A percentile compares a stretch with the other conserved stretches of the same genome.
Evolutionary conservation across 176 grass and related monocot genomes (phyloP).

Genomic region (Elaeis guineensis): DNA sequence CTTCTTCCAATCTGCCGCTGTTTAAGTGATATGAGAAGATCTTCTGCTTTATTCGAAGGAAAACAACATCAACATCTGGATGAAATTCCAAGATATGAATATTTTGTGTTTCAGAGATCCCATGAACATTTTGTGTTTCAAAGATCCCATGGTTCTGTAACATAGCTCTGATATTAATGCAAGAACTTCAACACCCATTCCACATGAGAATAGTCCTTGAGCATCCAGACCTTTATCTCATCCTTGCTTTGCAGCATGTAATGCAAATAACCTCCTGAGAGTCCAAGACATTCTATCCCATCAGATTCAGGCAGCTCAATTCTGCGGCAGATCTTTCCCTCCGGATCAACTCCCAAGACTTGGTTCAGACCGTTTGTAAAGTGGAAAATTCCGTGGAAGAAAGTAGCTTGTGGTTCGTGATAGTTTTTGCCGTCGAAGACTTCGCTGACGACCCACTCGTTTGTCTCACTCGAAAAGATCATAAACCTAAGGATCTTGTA

Average conservation of each 20-base stretch:
- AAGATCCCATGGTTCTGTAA: neutral
- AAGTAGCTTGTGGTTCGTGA: neutral
- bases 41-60: slow-evolving; percentile 16
- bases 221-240: slow-evolving; percentile 15
- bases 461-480: slow-evolving; percentile 9
- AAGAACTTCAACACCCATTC: slow-evolving; percentile 8
- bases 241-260: neutral
- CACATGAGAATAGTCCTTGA: neutral
- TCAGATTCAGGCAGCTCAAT: neutral
- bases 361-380: slow-evolving; percentile 10
- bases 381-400: slow-evolving; percentile 11
- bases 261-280: slow-evolving; percentile 12
- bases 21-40: slow-evolving; percentile 15
- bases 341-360: neutral
- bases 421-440: neutral
- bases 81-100: slow-evolving; percentile 5
- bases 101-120: no score
- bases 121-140: neutral
- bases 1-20: slow-evolving; percentile 1
- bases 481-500: neutral
- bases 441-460: neutral
- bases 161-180: neutral
- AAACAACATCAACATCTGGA: slow-evolving; percentile 16
- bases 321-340: neutral
- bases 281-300: slow-evolving; percentile 12